Evolutionary conservation across 352 stramenopile genomes (phyloP), one percentile per base, ranked within the genome.

Genomic region (Globisporangium splendens): DNA sequence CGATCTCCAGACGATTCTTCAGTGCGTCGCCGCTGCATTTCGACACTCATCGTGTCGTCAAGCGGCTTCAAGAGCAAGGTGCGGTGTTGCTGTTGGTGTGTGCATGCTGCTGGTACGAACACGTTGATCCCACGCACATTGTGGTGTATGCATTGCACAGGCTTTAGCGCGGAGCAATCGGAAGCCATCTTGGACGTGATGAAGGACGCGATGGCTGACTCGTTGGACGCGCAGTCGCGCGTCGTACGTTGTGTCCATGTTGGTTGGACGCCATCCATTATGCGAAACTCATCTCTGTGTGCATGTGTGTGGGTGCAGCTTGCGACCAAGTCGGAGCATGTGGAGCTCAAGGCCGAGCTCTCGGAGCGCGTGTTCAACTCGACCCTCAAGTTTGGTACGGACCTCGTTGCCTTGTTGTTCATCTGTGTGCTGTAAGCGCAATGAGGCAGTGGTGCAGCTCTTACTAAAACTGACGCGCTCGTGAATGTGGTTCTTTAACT

Each of bases 361-460:
- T 93, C 86, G 8, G 83, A 95, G 67, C 85, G 84, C 41, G 86
- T 95, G 13, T 93, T 95, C 60, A 93, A 93, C 68, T 95, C 86
- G 44, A 95, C 86, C 18, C 79, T 95, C 49, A 95, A 95, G 59
- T 95, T 95, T 52, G 86, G 86, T 95, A 35, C 28, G 54, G n/a
- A n/a, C n/a, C n/a, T n/a, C n/a, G n/a, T n/a, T 8, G 42, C 53
- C 39, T 38, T 24, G 47, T 7, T 35, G 17, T 8, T 11, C 38
- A 5, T 44, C 7, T n/a, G n/a, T n/a, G n/a, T n/a, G n/a, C n/a
- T n/a, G n/a, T n/a, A n/a, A n/a, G 28, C 28, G 7, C 28, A 6
- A n/a, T 22, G 42, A 12, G 50, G n/a, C n/a, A n/a, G n/a, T n/a
- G n/a, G n/a, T n/a, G n/a, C n/a, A n/a, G n/a, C n/a, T n/a, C n/a